phyloP scores from a whole-genome alignment of 306 rosid species.

The Pyrus bretschneideri region DNA sequence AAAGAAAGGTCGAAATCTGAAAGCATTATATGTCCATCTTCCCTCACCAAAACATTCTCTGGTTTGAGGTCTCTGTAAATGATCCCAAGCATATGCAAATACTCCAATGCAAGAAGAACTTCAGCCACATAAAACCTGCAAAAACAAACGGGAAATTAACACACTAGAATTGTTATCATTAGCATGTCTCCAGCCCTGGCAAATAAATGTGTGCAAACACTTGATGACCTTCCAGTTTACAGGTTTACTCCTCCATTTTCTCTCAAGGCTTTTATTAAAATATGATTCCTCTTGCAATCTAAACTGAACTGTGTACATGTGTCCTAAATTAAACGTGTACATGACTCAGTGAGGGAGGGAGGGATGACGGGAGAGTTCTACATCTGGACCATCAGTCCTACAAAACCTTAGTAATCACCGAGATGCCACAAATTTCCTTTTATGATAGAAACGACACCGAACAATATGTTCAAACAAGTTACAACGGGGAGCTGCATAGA shows the following conservation, averaged over 20 bases:
- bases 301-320: neutral
- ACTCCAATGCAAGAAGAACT: slow-evolving; percentile 96
- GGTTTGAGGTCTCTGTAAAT: slow-evolving; percentile 95
- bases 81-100: slow-evolving; percentile 96
- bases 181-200: neutral
- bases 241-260: neutral
- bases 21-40: slow-evolving; percentile 96
- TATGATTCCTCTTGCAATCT: neutral
- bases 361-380: no score
- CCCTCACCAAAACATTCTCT: slow-evolving; percentile 88
- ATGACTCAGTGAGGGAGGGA: neutral
- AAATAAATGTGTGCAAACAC: neutral
- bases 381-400: neutral
- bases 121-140: slow-evolving; percentile 96
- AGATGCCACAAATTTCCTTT: neutral
- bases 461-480: neutral
- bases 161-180: neutral
- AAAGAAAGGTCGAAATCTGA: slow-evolving; percentile 95
- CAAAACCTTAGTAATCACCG: neutral
- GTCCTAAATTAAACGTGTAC: neutral
- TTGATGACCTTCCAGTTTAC: neutral
- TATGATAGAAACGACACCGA: neutral
- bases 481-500: neutral
- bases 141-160: slow-evolving; percentile 7
- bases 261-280: neutral